Conservation (phyloP, 805 yeast genomes). For the Jamesozyma spencerorum region DNA sequence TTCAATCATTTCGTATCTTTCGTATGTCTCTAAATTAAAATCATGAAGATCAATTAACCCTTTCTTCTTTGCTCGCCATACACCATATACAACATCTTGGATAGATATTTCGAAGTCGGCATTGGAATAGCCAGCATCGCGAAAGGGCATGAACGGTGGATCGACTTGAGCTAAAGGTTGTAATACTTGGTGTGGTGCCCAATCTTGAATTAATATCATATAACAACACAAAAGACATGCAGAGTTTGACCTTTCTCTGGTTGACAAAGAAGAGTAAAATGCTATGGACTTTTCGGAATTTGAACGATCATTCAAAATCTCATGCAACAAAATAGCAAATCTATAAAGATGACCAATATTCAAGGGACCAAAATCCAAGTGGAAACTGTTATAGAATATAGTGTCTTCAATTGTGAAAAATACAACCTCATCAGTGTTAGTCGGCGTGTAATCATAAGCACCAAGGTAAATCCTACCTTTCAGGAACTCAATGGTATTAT, state of each 20-base stretch:
- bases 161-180: slow-evolving; percentile 87
- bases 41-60: slow-evolving; percentile 73
- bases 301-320: slow-evolving; percentile 70
- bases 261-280: slow-evolving; percentile 71
- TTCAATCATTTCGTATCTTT: slow-evolving; percentile 85
- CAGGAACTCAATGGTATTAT: slow-evolving; percentile 28
- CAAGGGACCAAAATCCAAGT: slow-evolving; percentile 91
- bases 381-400: slow-evolving; percentile 84
- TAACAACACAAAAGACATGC: slow-evolving; percentile 89
- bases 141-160: slow-evolving; percentile 86
- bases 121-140: slow-evolving; percentile 94
- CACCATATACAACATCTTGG: slow-evolving; percentile 88
- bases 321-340: slow-evolving; percentile 84
- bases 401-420: slow-evolving; percentile 88
- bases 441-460: slow-evolving; percentile 70
- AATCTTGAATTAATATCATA: slow-evolving; percentile 85
- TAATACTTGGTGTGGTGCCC: slow-evolving; percentile 96
- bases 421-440: slow-evolving; percentile 61
- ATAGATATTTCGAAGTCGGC: slow-evolving; percentile 89
- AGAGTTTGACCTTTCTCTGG: slow-evolving; percentile 79
- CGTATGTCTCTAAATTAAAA: slow-evolving; percentile 76
- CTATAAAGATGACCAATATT: slow-evolving; percentile 87
- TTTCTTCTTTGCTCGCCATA: slow-evolving; percentile 94
- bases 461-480: slow-evolving; percentile 73
- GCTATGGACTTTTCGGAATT: slow-evolving; percentile 84